Evolutionary conservation across 2,329 filamentous ascomycete species (phyloP).

Genomic region (Calycina herbarum): DNA sequence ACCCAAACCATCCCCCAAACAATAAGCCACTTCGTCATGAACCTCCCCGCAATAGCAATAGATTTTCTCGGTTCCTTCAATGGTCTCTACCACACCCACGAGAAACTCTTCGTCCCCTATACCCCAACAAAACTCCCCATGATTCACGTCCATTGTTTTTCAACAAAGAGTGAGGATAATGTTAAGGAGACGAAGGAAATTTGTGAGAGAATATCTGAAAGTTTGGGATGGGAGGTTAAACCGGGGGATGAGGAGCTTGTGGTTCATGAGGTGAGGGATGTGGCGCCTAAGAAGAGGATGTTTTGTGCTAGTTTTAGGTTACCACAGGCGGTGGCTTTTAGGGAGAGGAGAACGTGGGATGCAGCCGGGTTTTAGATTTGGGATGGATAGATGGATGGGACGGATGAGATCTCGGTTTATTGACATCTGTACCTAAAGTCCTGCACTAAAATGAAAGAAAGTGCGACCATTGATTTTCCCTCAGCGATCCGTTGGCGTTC

Average conservation of each 20-base stretch:
- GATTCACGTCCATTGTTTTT: conserved; percentile 95
- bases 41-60: conserved; percentile 86
- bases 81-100: conserved; percentile 75
- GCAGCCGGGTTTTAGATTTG: neutral
- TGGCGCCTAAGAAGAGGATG: conserved; percentile 93
- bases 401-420: no score
- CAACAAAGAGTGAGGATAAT: conserved; percentile 76
- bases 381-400: neutral
- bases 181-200: conserved; percentile 60
- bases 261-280: conserved; percentile 75
- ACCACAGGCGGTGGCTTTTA: conserved; percentile 79
- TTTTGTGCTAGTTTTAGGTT: conserved; percentile 92
- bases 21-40: conserved; percentile 97
- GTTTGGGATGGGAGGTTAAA: conserved; percentile 44
- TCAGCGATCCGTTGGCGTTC: no score
- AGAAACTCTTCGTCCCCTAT: conserved; percentile 62
- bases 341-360: conserved; percentile 19
- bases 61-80: conserved; percentile 76
- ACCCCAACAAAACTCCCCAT: conserved; percentile 67
- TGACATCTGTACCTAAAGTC: no score
- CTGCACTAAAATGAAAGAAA: no score
- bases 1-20: conserved; percentile 64
- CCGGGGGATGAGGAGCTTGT: conserved; percentile 50
- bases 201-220: conserved; percentile 61
- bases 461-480: no score